These are phyloP conservation scores for Starmerella bacillaris DNA, from an alignment of 805 yeast genomes.

Conservation along the genomic window DNA sequence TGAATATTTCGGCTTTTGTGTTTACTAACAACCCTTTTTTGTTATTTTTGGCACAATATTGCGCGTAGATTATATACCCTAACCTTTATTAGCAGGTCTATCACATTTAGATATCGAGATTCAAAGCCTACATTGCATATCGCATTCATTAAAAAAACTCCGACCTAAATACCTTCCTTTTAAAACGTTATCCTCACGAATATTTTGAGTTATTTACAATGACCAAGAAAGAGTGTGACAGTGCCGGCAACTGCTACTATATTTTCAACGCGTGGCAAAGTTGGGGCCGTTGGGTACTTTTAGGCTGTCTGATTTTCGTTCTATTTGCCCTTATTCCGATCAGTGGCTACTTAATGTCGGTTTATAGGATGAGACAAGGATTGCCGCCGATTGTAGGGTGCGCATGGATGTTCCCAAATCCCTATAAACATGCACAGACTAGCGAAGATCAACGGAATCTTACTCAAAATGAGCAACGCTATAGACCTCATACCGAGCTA, in stretches of 20 bases:
- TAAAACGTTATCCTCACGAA: no score
- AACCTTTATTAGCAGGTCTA: no score
- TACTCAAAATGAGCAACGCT: constrained; percentile 7
- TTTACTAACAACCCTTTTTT: no score
- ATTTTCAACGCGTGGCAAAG: constrained; percentile 17
- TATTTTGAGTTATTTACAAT: no score
- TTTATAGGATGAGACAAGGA: constrained; percentile 9
- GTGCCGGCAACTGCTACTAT: constrained; percentile 13
- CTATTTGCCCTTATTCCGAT: constrained; percentile 15
- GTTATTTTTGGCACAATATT: no score
- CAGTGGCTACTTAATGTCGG: constrained; percentile 16
- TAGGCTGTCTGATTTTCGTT: constrained; percentile 18
- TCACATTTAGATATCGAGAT: no score
- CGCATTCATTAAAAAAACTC: no score
- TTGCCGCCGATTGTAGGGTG: constrained; percentile 14
- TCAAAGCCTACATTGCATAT: no score
- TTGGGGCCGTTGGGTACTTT: constrained; percentile 25
- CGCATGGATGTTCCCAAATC: constrained; percentile 16
- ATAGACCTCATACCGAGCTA: constrained; percentile 9
- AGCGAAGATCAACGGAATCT: constrained; percentile 3
- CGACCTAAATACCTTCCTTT: no score
- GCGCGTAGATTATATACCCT: no score
- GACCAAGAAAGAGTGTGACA: constrained; percentile 5
- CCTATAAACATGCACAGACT: constrained; percentile 10
- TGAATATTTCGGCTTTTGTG: no score